A percentile compares a stretch with the other conserved stretches of the same genome.
Conservation (phyloP, 1,139 yeast genomes). For the Pichia sp. region DNA sequence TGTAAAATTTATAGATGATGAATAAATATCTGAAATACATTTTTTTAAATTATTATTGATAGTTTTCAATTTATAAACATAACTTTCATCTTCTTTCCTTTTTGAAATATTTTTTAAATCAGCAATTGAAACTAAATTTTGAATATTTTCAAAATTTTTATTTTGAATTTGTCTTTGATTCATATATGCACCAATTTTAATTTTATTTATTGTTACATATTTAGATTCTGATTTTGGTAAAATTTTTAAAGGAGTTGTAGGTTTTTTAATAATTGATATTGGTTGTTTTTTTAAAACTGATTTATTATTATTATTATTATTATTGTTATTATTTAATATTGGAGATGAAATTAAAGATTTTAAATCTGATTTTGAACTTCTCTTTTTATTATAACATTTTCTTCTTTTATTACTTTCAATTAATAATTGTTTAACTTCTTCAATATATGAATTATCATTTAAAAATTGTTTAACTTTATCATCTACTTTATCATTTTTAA, state of each 20-base stretch:
- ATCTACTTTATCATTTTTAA: slow-evolving; percentile 21
- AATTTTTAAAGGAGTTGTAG: too few relatives aligned
- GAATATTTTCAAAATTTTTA: slow-evolving; percentile 1
- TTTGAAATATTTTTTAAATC: slow-evolving; percentile 19
- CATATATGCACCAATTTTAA: slow-evolving; percentile 20
- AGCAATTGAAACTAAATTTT: slow-evolving; percentile 13
- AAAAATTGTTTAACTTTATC: slow-evolving; percentile 12
- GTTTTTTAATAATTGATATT: too few relatives aligned
- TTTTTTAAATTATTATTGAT: slow-evolving; percentile 15
- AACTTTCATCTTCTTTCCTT: slow-evolving; percentile 22
- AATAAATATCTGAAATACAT: slow-evolving; percentile 22
- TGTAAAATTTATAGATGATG: slow-evolving; percentile 10
- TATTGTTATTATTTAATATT: background rate
- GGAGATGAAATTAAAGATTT: background rate
- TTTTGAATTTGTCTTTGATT: slow-evolving; percentile 7
- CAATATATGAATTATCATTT: slow-evolving; percentile 14
- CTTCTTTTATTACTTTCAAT: slow-evolving; percentile 24
- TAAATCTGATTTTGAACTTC: slow-evolving; percentile 6
- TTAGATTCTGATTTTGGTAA: background rate
- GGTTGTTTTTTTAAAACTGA: background rate
- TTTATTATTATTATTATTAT: background rate
- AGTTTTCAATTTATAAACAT: slow-evolving; percentile 17
- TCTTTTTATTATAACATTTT: slow-evolving; percentile 24
- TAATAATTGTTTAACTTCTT: slow-evolving; percentile 20
- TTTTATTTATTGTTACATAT: slow-evolving; percentile 10